Conservation (phyloP, 1,284 basidiomycete species). For the Cutaneotrichosporon dermatis region DNA sequence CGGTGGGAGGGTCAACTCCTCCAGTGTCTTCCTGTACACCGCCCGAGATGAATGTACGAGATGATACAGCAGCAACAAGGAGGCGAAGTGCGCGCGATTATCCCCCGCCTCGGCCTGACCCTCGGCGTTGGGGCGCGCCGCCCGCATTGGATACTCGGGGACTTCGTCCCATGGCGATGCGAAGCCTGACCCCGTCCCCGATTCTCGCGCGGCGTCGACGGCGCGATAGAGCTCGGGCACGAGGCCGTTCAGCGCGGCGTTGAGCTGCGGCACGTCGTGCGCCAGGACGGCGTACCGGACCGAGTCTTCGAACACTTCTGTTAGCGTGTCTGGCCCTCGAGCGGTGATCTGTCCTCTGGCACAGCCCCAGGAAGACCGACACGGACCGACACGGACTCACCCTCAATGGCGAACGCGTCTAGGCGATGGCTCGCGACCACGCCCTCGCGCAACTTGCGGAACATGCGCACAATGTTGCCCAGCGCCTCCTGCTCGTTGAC, state of each 20-base stretch:
- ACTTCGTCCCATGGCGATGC: no score
- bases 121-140: no score
- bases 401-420: slow-evolving; percentile 45
- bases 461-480: slow-evolving; percentile 40
- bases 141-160: no score
- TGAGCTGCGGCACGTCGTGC: slow-evolving; percentile 35
- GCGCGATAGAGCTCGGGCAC: slow-evolving; percentile 40
- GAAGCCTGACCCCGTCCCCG: no score
- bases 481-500: slow-evolving; percentile 37
- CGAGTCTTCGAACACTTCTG: slow-evolving; percentile 43
- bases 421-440: slow-evolving; percentile 40
- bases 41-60: slow-evolving; percentile 23
- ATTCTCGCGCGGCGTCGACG: slow-evolving; percentile 11
- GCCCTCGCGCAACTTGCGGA: slow-evolving; percentile 47
- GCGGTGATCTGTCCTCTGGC: no score
- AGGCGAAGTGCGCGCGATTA: slow-evolving; percentile 26
- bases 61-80: slow-evolving; percentile 35
- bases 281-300: slow-evolving; percentile 38
- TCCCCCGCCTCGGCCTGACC: not conserved
- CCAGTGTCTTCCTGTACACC: slow-evolving; percentile 4
- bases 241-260: slow-evolving; percentile 39
- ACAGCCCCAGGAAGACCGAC: no score
- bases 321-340: no score
- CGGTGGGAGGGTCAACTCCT: slow-evolving; percentile 4
- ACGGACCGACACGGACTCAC: no score